phyloP scores from a whole-genome alignment of 1,284 basidiomycete genomes.

The Malassezia slooffiae region DNA sequence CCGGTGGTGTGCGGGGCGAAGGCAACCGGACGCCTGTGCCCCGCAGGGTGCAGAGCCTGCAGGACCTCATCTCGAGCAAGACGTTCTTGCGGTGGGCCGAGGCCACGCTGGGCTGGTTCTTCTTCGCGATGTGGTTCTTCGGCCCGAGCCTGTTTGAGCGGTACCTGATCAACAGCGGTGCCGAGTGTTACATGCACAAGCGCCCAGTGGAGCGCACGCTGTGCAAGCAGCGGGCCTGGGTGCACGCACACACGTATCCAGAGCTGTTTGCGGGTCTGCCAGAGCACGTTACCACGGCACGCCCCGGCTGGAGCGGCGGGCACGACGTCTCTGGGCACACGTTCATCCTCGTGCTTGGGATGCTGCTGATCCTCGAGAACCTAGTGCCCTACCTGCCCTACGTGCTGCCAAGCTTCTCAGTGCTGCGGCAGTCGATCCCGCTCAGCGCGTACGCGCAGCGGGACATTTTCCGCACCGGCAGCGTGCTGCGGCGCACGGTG shows the following conservation, averaged over 20 bases:
- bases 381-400: slow-evolving; percentile 51
- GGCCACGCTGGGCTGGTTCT: slow-evolving; percentile 19
- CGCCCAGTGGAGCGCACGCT: slow-evolving; percentile 19
- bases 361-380: slow-evolving; percentile 69
- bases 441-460: slow-evolving; percentile 7
- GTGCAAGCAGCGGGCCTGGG: slow-evolving; percentile 22
- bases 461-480: slow-evolving; percentile 13
- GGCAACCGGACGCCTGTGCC: not conserved
- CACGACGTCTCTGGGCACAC: slow-evolving; percentile 91
- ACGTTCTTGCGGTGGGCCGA: slow-evolving; percentile 13
- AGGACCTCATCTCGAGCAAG: not conserved
- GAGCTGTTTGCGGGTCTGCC: slow-evolving; percentile 14
- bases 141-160: slow-evolving; percentile 72
- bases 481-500: not conserved
- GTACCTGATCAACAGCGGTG: slow-evolving; percentile 64
- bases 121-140: slow-evolving; percentile 72
- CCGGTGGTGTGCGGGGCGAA: slow-evolving; percentile 8
- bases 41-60: not conserved
- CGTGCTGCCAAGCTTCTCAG: not conserved
- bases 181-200: slow-evolving; percentile 56
- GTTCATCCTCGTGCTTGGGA: slow-evolving; percentile 76
- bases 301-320: slow-evolving; percentile 57
- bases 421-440: slow-evolving; percentile 7
- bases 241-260: slow-evolving; percentile 18
- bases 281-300: slow-evolving; percentile 27